These are phyloP conservation scores for Herpetomonas muscarum DNA, from an alignment of 208 protist species.

Conservation along the genomic window DNA sequence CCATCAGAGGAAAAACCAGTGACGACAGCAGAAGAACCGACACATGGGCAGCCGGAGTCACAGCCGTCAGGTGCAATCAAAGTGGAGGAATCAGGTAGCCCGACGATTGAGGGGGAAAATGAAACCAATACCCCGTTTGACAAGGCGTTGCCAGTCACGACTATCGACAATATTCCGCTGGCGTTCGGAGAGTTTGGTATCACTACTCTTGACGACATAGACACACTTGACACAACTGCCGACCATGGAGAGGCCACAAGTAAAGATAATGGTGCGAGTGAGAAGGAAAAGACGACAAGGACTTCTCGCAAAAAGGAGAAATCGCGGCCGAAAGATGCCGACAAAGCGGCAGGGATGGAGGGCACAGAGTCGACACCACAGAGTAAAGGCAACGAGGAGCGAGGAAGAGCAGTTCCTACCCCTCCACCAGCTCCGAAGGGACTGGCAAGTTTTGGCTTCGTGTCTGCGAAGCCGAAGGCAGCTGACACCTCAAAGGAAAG, in stretches of 20 bases:
- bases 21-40: too few relatives aligned
- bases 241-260: too few relatives aligned
- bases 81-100: too few relatives aligned
- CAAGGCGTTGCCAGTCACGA: background rate
- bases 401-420: conserved; percentile 11
- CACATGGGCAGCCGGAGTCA: too few relatives aligned
- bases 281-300: conserved; percentile 6
- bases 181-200: conserved; percentile 2
- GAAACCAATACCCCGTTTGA: conserved; percentile 11
- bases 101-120: conserved; percentile 10
- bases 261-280: conserved; percentile 5
- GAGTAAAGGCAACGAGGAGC: conserved; percentile 7
- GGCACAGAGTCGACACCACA: too few relatives aligned
- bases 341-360: conserved; percentile 11
- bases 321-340: background rate
- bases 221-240: too few relatives aligned
- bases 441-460: conserved; percentile 68
- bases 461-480: conserved; percentile 27
- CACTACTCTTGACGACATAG: conserved; percentile 1
- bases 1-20: too few relatives aligned
- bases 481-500: conserved; percentile 17
- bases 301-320: conserved; percentile 8
- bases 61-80: too few relatives aligned
- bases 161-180: background rate
- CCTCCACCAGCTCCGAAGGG: conserved; percentile 21